These are phyloP conservation scores for Dorcoceras hygrometricum DNA, from an alignment of 257 asterid genomes.

Conservation along the genomic window DNA sequence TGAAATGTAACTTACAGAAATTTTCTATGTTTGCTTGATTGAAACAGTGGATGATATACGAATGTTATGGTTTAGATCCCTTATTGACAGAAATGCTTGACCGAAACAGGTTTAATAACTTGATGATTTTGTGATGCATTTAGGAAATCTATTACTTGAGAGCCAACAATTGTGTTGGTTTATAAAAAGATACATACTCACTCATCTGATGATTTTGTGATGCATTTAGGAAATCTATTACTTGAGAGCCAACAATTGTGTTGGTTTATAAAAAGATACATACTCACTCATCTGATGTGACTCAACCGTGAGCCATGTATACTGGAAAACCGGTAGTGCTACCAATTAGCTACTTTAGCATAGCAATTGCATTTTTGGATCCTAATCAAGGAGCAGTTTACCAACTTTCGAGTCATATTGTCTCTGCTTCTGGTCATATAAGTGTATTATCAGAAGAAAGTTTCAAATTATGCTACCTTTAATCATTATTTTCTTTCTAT, in stretches of 20 bases:
- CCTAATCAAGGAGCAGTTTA: not conserved
- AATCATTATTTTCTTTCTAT: not conserved
- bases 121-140: not conserved
- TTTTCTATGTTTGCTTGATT: not conserved
- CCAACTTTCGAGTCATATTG: not conserved
- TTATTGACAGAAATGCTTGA: not conserved
- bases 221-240: not conserved
- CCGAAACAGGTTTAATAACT: no score
- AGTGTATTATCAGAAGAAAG: not conserved
- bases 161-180: not conserved
- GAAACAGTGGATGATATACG: not conserved
- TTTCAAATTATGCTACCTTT: not conserved
- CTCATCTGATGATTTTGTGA: not conserved
- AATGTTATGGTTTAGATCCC: not conserved
- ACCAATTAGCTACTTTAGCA: not conserved
- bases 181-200: not conserved
- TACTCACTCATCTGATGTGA: not conserved
- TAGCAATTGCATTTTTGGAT: no score
- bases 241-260: not conserved
- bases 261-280: not conserved
- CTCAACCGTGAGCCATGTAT: not conserved
- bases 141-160: not conserved
- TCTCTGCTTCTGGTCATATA: not conserved
- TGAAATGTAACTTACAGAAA: conserved; percentile 6
- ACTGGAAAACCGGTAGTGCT: not conserved